phyloP scores from a whole-genome alignment of 371 early-diverging fungal species.

The Gilbertella persicaria region DNA sequence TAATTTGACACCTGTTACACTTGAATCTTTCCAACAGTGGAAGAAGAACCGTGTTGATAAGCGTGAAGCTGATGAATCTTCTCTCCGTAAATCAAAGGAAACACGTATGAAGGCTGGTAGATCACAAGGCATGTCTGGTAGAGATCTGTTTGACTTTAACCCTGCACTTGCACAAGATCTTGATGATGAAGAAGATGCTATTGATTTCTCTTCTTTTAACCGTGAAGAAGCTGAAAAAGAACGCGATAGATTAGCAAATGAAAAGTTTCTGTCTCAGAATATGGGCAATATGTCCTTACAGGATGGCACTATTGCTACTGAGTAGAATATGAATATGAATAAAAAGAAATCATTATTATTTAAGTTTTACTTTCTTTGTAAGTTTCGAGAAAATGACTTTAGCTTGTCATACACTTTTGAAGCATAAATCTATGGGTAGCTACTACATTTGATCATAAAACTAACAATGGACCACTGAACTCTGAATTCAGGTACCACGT shows the following conservation, averaged over 20 bases:
- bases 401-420: too few relatives aligned
- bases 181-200: slow-evolving; percentile 77
- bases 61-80: slow-evolving; percentile 71
- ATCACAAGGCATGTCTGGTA: slow-evolving; percentile 92
- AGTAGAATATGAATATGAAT: not conserved
- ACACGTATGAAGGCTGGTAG: slow-evolving; percentile 92
- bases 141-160: slow-evolving; percentile 97
- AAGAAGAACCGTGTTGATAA: slow-evolving; percentile 84
- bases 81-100: slow-evolving; percentile 79
- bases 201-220: slow-evolving; percentile 61
- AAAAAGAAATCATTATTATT: not conserved
- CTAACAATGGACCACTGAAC: too few relatives aligned
- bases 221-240: slow-evolving; percentile 51
- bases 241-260: slow-evolving; percentile 42
- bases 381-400: too few relatives aligned
- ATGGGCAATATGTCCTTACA: slow-evolving; percentile 30
- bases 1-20: slow-evolving; percentile 95
- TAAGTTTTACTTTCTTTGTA: not conserved
- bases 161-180: slow-evolving; percentile 81
- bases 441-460: too few relatives aligned
- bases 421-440: too few relatives aligned
- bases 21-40: slow-evolving; percentile 95
- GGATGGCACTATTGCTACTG: slow-evolving; percentile 6
- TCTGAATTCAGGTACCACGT: too few relatives aligned
- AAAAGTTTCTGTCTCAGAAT: slow-evolving; percentile 25